Percentiles rank a stretch among this genome's conserved stretches.
Conservation (phyloP, 2,329 filamentous ascomycete genomes). For the Colletotrichum eremochloae region DNA sequence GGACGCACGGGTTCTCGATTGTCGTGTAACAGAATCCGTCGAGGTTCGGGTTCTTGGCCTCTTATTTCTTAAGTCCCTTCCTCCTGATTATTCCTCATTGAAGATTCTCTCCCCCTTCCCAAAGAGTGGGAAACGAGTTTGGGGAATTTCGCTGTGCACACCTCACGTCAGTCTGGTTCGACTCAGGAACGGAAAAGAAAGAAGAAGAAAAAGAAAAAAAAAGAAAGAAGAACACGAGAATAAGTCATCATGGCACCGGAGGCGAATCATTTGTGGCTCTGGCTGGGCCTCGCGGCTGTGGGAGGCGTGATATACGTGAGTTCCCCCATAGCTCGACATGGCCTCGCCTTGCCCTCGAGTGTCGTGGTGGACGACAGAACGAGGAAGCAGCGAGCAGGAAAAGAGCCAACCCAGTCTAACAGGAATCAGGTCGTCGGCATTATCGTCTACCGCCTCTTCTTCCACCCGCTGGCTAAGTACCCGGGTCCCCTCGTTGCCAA, state of each 20-base stretch:
- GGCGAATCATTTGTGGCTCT: slow-evolving; percentile 55
- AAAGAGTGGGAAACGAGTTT: background rate
- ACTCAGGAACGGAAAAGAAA: background rate
- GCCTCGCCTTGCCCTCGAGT: no score
- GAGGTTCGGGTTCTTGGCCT: background rate
- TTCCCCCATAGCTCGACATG: slow-evolving; percentile 41
- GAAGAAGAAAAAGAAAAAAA: no score
- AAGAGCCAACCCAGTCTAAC: slow-evolving; percentile 15
- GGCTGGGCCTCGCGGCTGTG: slow-evolving; percentile 55
- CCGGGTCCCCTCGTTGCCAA: slow-evolving; percentile 75
- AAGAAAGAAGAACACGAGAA: background rate
- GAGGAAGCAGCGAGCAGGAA: background rate
- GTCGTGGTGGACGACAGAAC: background rate
- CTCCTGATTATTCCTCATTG: background rate
- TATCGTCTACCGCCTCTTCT: slow-evolving; percentile 69
- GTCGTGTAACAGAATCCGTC: background rate
- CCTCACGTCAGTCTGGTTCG: background rate
- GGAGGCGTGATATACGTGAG: slow-evolving; percentile 58
- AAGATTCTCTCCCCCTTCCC: background rate
- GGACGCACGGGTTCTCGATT: background rate
- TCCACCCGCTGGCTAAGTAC: slow-evolving; percentile 75
- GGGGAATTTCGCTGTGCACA: background rate
- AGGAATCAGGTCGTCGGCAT: slow-evolving; percentile 54
- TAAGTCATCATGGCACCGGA: slow-evolving; percentile 41
- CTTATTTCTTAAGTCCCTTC: background rate